phyloP scores from a whole-genome alignment of 176 grass and related monocot genomes.

The Triticum timopheevii region DNA sequence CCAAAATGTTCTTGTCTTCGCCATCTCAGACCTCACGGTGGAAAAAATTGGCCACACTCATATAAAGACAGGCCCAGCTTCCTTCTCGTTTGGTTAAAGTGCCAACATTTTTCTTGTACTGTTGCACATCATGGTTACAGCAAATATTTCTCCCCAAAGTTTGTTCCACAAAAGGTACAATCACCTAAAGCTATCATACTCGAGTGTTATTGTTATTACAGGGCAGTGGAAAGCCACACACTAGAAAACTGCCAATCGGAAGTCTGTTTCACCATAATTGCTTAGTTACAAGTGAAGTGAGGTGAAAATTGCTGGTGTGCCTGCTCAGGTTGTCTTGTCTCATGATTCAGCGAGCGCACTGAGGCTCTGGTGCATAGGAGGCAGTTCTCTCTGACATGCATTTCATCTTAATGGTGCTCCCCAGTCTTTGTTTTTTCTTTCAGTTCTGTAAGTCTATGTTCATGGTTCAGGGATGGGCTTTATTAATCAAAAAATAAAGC shows the following conservation, averaged over 20 bases:
- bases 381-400: not conserved
- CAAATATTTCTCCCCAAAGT: slow-evolving; percentile 51
- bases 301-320: slow-evolving; percentile 12
- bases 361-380: slow-evolving; percentile 1
- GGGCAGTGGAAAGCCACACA: slow-evolving; percentile 27
- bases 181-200: slow-evolving; percentile 52
- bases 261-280: slow-evolving; percentile 28
- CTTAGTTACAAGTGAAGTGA: slow-evolving; percentile 10
- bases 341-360: slow-evolving; percentile 32
- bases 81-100: slow-evolving; percentile 60
- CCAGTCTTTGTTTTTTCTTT: too few relatives aligned
- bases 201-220: slow-evolving; percentile 39
- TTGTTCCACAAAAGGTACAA: slow-evolving; percentile 54
- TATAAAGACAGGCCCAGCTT: slow-evolving; percentile 20
- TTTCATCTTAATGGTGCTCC: slow-evolving; percentile 7
- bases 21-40: slow-evolving; percentile 12
- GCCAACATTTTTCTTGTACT: slow-evolving; percentile 44
- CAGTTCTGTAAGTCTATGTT: too few relatives aligned
- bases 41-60: slow-evolving; percentile 10
- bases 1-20: slow-evolving; percentile 11
- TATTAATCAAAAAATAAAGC: too few relatives aligned
- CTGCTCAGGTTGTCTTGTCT: slow-evolving; percentile 13
- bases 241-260: slow-evolving; percentile 15
- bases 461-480: too few relatives aligned
- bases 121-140: slow-evolving; percentile 53